Evolutionary conservation across 2,329 filamentous ascomycete species (phyloP), one percentile per base, ranked within the genome.

Genomic region (Byssoonygena ceratinophila): DNA sequence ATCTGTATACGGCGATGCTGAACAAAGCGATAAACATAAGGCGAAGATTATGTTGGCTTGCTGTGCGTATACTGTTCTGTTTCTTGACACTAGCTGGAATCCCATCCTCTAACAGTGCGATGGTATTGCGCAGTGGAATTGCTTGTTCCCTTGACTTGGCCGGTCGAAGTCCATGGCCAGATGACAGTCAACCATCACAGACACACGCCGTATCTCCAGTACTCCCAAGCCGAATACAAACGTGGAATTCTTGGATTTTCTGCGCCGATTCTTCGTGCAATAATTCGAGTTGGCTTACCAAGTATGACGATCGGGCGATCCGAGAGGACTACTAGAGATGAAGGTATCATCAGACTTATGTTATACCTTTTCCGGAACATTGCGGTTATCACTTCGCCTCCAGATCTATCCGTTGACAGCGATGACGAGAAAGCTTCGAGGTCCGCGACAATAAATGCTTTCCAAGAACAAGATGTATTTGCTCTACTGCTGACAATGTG

Each of bases 161-260:
- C 92, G 0, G 77, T 95, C 63, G 87, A 95, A 56, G 82, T 90
- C 55, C 76, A 80, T 57, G 82, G 85, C 54, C 80, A 85, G 63
- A 91, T 92, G 79, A 97, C 89, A 3, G 75, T 89, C 61, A 97
- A 98, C 65, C 88, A 97, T 66, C 85, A 95, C 66, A 81, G 88
- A 53, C 92, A 98, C 70, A 80, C 90, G 37, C 89, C 92, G 1
- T 92, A 92, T 52, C 77, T 98, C 18, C 85, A 92, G 66, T 79
- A 94, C 53, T 85, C 87, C 0, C 92, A 97, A 65, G 78, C 94
- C 4, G 79, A 79, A 55, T 98, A 98, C 73, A 98, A 98, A 71
- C 80, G 87, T 52, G 83, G 84, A 4, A 82, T 96, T 39, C 79
- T 98, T 59, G 89, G 92, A 60, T 89, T 85, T 64, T 86, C 81